These are phyloP conservation scores for Suhomyces faveliae DNA, from an alignment of 805 yeast species.

Conservation along the genomic window DNA sequence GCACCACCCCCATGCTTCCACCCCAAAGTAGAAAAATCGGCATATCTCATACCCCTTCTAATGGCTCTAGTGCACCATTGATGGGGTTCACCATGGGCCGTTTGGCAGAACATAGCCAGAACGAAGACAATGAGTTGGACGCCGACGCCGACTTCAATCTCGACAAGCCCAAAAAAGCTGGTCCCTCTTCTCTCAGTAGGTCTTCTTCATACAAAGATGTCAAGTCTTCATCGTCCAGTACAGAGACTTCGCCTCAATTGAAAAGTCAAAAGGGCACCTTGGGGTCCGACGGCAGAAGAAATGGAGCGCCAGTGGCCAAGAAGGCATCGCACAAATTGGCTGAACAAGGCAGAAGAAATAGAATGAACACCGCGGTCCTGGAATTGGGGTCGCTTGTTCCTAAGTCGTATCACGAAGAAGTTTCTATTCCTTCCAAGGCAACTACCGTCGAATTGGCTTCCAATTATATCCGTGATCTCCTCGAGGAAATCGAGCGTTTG, in stretches of 20 bases:
- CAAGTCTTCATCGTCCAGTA: conserved; percentile 12
- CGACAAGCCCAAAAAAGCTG: neutral
- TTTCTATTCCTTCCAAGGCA: conserved; percentile 80
- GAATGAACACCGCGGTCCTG: conserved; percentile 84
- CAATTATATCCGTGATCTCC: conserved; percentile 51
- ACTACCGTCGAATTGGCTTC: conserved; percentile 92
- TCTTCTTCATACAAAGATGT: conserved; percentile 1
- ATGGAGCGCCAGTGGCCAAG: conserved; percentile 47
- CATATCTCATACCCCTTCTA: conserved; percentile 13
- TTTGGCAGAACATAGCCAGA: conserved; percentile 33
- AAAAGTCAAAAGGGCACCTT: conserved; percentile 6
- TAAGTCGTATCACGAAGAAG: conserved; percentile 52
- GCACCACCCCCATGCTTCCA: conserved; percentile 36
- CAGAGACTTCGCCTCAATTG: conserved; percentile 11
- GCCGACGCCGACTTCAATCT: conserved; percentile 2
- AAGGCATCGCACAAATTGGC: conserved; percentile 85
- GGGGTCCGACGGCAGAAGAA: neutral
- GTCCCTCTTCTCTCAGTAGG: neutral
- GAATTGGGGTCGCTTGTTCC: conserved; percentile 73
- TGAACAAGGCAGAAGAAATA: conserved; percentile 91
- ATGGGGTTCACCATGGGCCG: conserved; percentile 50
- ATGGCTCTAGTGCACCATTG: conserved; percentile 25
- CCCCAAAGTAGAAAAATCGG: conserved; percentile 34
- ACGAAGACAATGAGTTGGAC: conserved; percentile 9
- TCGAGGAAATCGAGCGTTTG: conserved; percentile 27